Conservation (phyloP, 2,329 filamentous ascomycete species). For the Lachnellula suecica region DNA sequence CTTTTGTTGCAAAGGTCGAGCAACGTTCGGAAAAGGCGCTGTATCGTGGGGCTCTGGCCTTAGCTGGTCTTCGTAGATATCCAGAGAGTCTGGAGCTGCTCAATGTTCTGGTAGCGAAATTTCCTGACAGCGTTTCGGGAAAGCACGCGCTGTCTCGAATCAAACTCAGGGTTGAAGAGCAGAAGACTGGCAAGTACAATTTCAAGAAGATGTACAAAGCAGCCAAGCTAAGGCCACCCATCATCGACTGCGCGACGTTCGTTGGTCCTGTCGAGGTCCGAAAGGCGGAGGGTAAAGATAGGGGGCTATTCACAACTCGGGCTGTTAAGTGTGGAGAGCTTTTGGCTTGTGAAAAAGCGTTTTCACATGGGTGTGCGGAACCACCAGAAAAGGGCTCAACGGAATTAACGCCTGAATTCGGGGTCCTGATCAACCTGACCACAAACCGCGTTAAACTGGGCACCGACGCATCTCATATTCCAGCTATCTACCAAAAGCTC, state of each 20-base stretch:
- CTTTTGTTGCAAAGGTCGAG: background rate
- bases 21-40: background rate
- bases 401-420: conserved; percentile 16
- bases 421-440: conserved; percentile 39
- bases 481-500: conserved; percentile 44
- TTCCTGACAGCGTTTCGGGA: conserved; percentile 28
- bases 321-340: conserved; percentile 49
- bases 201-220: conserved; percentile 39
- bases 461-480: conserved; percentile 41
- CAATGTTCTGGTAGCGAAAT: conserved; percentile 26
- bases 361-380: conserved; percentile 39
- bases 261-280: conserved; percentile 41
- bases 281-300: conserved; percentile 40
- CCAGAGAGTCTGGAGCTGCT: conserved; percentile 30
- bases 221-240: conserved; percentile 34
- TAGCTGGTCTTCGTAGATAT: conserved; percentile 19
- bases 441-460: conserved; percentile 35
- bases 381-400: conserved; percentile 16
- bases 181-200: conserved; percentile 39
- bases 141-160: conserved; percentile 32
- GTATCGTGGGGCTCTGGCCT: background rate
- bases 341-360: conserved; percentile 56
- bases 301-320: conserved; percentile 50
- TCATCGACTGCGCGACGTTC: conserved; percentile 49
- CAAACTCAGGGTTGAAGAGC: conserved; percentile 37